phyloP scores from a whole-genome alignment of 2,329 filamentous ascomycete genomes.

The Stagonosporopsis rhizophila region DNA sequence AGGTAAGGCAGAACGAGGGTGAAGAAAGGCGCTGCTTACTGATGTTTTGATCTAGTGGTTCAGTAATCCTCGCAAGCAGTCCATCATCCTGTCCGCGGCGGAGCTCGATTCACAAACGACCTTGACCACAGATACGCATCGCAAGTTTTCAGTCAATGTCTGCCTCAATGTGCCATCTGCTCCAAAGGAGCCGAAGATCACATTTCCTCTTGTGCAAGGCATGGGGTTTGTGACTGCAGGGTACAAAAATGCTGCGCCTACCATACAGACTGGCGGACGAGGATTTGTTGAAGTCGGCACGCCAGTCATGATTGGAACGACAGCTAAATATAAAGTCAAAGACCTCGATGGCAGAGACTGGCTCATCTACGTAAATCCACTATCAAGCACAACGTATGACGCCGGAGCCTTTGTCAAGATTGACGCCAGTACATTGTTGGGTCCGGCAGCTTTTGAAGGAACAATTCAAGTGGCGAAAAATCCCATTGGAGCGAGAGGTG shows the following conservation, averaged over 20 bases:
- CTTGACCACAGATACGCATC: conserved; percentile 60
- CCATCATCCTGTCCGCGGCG: conserved; percentile 77
- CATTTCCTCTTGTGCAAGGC: conserved; percentile 85
- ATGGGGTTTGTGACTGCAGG: conserved; percentile 85
- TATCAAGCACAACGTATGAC: conserved; percentile 61
- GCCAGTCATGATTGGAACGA: conserved; percentile 64
- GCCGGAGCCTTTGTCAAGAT: conserved; percentile 68
- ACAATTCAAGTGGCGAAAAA: conserved; percentile 85
- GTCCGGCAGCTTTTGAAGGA: conserved; percentile 74
- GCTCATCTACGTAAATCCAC: conserved; percentile 75
- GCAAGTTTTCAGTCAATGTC: conserved; percentile 69
- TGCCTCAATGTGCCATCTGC: conserved; percentile 64
- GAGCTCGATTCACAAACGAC: conserved; percentile 71
- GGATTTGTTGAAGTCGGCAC: conserved; percentile 73
- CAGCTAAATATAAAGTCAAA: conserved; percentile 77
- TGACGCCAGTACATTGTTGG: conserved; percentile 70
- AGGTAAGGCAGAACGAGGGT: conserved; percentile 15
- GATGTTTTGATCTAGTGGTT: conserved; percentile 61
- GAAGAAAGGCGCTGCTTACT: neutral
- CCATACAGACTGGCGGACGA: conserved; percentile 73
- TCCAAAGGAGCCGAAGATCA: conserved; percentile 67
- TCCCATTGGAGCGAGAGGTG: conserved; percentile 63
- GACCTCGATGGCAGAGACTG: conserved; percentile 73
- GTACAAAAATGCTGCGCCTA: conserved; percentile 73
- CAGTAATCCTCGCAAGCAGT: conserved; percentile 82